Evolutionary conservation across 306 rosid genomes (phyloP).

Genomic region (Morella rubra): DNA sequence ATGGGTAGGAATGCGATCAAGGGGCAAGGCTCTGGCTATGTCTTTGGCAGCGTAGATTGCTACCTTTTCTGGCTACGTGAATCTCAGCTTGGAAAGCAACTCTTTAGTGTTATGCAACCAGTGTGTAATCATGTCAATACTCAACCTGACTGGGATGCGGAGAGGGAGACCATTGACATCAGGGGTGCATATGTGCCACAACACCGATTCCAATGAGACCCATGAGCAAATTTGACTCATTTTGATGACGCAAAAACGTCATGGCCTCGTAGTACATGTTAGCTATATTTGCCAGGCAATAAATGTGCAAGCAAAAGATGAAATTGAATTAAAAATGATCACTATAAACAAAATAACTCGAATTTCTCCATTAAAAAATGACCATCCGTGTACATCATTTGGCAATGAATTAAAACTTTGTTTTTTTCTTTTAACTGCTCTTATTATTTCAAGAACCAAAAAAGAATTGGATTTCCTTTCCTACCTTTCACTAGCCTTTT

Average conservation of each 20-base stretch:
- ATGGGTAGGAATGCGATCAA: no score
- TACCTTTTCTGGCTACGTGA: no score
- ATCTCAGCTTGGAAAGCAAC: no score
- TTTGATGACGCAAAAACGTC: background rate
- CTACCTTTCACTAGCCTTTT: slow-evolving; percentile 31
- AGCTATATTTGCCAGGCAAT: background rate
- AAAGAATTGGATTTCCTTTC: slow-evolving; percentile 29
- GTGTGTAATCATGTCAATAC: no score
- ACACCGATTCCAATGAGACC: background rate
- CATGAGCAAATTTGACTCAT: background rate
- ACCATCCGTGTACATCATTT: background rate
- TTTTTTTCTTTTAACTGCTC: background rate
- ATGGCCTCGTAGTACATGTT: background rate
- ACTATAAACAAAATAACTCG: background rate
- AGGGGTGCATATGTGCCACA: background rate
- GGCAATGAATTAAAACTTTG: background rate
- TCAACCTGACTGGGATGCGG: no score
- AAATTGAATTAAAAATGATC: background rate
- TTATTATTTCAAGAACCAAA: slow-evolving; percentile 35
- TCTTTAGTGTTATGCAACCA: no score
- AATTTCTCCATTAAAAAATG: background rate
- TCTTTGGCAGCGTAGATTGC: no score
- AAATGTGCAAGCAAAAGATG: background rate
- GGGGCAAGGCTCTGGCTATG: no score
- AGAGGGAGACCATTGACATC: no score